These are phyloP conservation scores for Pterocarpus santalinus DNA, from an alignment of 306 rosid species.

Conservation along the genomic window DNA sequence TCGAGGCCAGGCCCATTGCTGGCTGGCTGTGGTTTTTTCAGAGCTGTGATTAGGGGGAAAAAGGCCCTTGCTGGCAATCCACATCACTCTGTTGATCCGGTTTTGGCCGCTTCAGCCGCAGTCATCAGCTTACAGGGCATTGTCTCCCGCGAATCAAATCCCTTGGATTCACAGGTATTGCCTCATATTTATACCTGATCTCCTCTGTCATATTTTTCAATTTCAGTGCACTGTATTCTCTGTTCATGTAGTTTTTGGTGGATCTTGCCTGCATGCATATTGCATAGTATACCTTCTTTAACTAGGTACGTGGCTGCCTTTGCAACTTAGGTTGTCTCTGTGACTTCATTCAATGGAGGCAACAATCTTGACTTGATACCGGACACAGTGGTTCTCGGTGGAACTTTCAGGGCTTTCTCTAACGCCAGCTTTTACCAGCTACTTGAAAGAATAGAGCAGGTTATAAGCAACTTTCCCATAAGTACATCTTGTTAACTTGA, in stretches of 20 bases:
- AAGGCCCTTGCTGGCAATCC: conserved; percentile 56
- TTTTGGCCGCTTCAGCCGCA: conserved; percentile 86
- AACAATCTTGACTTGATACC: conserved; percentile 75
- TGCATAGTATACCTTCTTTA: neutral
- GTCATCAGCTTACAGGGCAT: conserved; percentile 94
- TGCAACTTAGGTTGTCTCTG: conserved; percentile 78
- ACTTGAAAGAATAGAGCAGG: conserved; percentile 86
- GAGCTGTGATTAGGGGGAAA: conserved; percentile 77
- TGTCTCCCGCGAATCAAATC: conserved; percentile 94
- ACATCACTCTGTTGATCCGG: conserved; percentile 73
- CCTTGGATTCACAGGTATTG: conserved; percentile 86
- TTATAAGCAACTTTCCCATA: conserved; percentile 20
- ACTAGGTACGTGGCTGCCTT: neutral
- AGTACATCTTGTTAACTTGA: no score
- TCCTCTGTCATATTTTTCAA: neutral
- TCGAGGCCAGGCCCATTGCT: conserved; percentile 90
- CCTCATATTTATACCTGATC: neutral
- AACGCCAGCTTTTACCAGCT: conserved; percentile 84
- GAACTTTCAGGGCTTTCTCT: conserved; percentile 95
- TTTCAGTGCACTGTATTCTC: neutral
- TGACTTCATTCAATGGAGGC: conserved; percentile 87
- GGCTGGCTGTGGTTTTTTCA: conserved; percentile 96
- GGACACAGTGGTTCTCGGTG: conserved; percentile 76
- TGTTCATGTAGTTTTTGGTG: no score
- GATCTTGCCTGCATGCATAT: neutral